Evolutionary conservation across 495 filamentous ascomycete genomes (phyloP), one percentile per base, ranked within the genome.

Genomic region (Talaromyces trachyspermus): DNA sequence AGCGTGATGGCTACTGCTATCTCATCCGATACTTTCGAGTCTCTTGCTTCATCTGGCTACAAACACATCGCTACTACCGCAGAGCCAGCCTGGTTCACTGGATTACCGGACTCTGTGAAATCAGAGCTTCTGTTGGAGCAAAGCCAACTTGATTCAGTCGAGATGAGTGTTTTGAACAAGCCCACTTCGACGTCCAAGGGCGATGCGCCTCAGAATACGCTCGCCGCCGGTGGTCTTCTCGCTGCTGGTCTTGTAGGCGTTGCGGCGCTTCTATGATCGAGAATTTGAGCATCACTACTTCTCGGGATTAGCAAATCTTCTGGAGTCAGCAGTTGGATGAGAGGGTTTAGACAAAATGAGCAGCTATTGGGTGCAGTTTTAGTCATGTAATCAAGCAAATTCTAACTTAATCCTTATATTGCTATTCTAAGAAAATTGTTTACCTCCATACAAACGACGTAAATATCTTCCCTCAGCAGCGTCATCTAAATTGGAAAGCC

Each of bases 1-100:
- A 24, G 19, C 11, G 40, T 46, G 27, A 22, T 46, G 17, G 26
- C 15, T 2, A 45, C 49, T 14, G 40, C 40, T 17, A 18, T 51
- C 11, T 42, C 49, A 20, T 15, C 26, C 20, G 3, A 11, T 8
- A 19, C 24, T 18, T 27, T 11, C 18, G 19, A 46, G 2, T 46
- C 49, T 2, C 10, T 51, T 14, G 17, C 26, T 0, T 25, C 18
- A 8, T 35, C 15, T 17, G 49, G 49, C 27, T 38, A 17, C 18
- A 24, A 2, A n/a, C 23, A 23, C 35, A 5, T 33, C 9, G 24
- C 46, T 14, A 51, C 49, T 19, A 45, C 49, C 4, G 41, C 5
- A 12, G 40, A 43, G 30, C 49, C 49, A 10, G 22, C 30, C 14
- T 51, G 49, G 49, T 51, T 48, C 30, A 48, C 49, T 9, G 42